Evolutionary conservation across 2,329 filamentous ascomycete genomes (phyloP).

Genomic region (Chrysoporthe deuterocubensis): DNA sequence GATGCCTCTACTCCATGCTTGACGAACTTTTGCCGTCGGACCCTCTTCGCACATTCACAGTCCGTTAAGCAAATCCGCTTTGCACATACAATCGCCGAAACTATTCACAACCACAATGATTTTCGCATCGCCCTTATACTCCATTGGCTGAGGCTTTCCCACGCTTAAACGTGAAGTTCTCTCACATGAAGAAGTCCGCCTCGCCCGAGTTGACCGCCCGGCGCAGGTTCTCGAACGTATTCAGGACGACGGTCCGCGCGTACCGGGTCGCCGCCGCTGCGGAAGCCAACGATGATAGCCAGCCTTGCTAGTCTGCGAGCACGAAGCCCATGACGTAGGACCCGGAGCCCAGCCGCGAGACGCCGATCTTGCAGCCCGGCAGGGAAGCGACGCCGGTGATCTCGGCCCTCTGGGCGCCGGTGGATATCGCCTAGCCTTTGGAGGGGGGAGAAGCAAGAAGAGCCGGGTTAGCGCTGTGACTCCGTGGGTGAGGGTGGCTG

Average conservation of each 20-base stretch:
- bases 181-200: slow-evolving; percentile 99
- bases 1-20: not conserved
- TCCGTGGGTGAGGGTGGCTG: no score
- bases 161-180: slow-evolving; percentile 94
- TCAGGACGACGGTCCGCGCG: slow-evolving; percentile 69
- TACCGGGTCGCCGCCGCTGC: slow-evolving; percentile 49
- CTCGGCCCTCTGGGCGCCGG: slow-evolving; percentile 71
- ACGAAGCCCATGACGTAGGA: slow-evolving; percentile 97
- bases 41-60: not conserved
- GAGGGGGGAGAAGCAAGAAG: not conserved
- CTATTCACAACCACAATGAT: no score
- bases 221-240: slow-evolving; percentile 75
- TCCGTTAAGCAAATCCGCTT: no score
- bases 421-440: slow-evolving; percentile 89
- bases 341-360: slow-evolving; percentile 87
- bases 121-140: no score
- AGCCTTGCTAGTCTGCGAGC: slow-evolving; percentile 84
- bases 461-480: slow-evolving; percentile 6
- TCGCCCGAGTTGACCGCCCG: slow-evolving; percentile 71
- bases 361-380: slow-evolving; percentile 76
- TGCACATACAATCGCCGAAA: no score
- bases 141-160: no score
- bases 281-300: slow-evolving; percentile 58
- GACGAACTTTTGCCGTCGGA: not conserved
- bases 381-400: slow-evolving; percentile 70